Evolutionary conservation across 768 basidiomycete species (phyloP).

Genomic region (Favolaschia claudopus): DNA sequence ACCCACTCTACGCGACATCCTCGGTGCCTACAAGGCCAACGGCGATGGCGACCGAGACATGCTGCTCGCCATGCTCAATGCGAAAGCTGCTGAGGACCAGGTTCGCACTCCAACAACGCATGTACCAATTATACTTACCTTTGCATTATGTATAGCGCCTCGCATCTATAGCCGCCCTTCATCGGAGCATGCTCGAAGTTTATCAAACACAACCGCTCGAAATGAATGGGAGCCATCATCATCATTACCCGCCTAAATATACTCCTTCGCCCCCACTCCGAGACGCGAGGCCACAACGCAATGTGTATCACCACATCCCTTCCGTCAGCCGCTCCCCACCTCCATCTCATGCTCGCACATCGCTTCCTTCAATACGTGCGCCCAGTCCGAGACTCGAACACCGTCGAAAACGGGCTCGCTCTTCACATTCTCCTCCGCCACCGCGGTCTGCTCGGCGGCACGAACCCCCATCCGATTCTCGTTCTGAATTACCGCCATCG

Average conservation of each 20-base stretch:
- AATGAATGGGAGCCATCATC: conserved; percentile 42
- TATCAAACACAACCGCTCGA: conserved; percentile 44
- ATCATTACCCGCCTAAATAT: conserved; percentile 48
- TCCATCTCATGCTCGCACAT: conserved; percentile 41
- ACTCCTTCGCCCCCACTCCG: conserved; percentile 43
- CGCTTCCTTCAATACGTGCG: conserved; percentile 43
- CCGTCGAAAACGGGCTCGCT: conserved; percentile 69
- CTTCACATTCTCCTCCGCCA: conserved; percentile 63
- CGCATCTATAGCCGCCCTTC: conserved; percentile 73
- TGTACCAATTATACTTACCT: conserved; percentile 5
- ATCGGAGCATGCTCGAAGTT: conserved; percentile 74
- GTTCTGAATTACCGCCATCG: conserved; percentile 69
- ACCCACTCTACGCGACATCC: conserved; percentile 84
- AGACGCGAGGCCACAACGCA: conserved; percentile 40
- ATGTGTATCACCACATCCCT: conserved; percentile 42
- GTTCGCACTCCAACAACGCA: conserved; percentile 48
- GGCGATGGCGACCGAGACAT: conserved; percentile 94
- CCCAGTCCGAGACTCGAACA: conserved; percentile 45
- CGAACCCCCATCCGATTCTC: conserved; percentile 47
- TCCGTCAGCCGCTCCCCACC: conserved; percentile 53
- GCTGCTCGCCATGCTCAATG: conserved; percentile 88
- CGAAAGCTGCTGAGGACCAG: conserved; percentile 94
- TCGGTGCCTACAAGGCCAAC: conserved; percentile 82
- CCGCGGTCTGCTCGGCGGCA: conserved; percentile 46
- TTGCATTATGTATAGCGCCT: conserved; percentile 58